These are phyloP conservation scores for Onygenales sp. DNA, from an alignment of 2,329 filamentous ascomycete species.

Conservation along the genomic window DNA sequence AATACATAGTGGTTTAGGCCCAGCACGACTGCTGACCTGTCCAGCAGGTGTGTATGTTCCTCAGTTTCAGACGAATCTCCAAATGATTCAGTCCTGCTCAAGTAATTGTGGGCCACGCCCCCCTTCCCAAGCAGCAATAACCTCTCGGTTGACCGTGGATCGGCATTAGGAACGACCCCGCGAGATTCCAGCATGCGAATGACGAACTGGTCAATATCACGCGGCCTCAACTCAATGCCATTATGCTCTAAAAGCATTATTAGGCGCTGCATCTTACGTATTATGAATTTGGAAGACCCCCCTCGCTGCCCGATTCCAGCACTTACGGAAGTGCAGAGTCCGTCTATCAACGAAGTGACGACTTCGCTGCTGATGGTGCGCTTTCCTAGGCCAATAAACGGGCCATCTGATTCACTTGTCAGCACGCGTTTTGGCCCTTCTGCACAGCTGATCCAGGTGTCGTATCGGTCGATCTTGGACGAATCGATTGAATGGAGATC, in stretches of 20 bases:
- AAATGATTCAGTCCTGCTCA: too few relatives aligned
- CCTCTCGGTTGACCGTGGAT: constrained; percentile 36
- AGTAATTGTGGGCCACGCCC: too few relatives aligned
- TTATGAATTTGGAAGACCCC: constrained; percentile 14
- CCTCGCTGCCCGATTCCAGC: constrained; percentile 28
- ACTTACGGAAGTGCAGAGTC: constrained; percentile 37
- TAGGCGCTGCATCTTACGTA: constrained; percentile 29
- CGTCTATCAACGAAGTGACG: constrained; percentile 46
- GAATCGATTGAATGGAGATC: constrained; percentile 19
- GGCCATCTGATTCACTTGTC: constrained; percentile 11
- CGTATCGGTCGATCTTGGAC: constrained; percentile 26
- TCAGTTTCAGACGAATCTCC: neutral
- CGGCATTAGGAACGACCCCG: constrained; percentile 33
- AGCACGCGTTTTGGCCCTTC: constrained; percentile 7
- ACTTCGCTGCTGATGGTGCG: constrained; percentile 51
- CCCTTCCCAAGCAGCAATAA: constrained; percentile 19
- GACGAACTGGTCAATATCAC: constrained; percentile 29
- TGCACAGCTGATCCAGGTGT: constrained; percentile 26
- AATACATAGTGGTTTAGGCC: constrained; percentile 12
- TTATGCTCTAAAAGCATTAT: constrained; percentile 31
- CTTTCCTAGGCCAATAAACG: constrained; percentile 32
- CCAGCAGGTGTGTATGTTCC: neutral
- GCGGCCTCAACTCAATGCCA: constrained; percentile 20
- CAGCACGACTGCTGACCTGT: constrained; percentile 7
- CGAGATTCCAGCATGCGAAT: constrained; percentile 44